Conservation (phyloP, 2,329 filamentous ascomycete genomes). For the Mycosphaerella arachidis region DNA sequence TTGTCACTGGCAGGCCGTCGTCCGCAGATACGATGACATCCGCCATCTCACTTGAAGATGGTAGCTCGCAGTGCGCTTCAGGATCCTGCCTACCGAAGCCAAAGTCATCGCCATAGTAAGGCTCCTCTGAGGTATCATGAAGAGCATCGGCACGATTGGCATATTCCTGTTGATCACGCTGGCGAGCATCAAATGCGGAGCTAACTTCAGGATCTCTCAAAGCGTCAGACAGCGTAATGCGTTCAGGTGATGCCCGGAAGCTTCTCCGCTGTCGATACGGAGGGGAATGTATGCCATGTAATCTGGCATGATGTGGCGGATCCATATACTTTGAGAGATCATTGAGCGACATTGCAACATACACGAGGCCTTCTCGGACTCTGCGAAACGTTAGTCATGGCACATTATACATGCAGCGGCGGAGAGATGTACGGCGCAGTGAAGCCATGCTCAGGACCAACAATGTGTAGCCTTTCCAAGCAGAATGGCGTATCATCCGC, state of each 20-base stretch:
- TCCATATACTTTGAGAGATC: conserved; percentile 56
- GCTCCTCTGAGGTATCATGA: conserved; percentile 16
- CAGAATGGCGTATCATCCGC: conserved; percentile 75
- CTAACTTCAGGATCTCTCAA: conserved; percentile 29
- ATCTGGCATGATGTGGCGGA: conserved; percentile 26
- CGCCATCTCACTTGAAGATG: conserved; percentile 13
- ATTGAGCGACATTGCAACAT: conserved; percentile 79
- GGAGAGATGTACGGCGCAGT: conserved; percentile 70
- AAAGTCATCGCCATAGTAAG: conserved; percentile 21
- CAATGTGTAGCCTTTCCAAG: conserved; percentile 81
- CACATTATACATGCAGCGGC: neutral
- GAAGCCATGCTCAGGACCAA: conserved; percentile 74
- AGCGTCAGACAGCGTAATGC: conserved; percentile 29
- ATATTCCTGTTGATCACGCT: conserved; percentile 8
- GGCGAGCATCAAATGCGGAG: conserved; percentile 15
- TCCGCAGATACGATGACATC: conserved; percentile 12
- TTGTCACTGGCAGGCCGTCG: conserved; percentile 21
- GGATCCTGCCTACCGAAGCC: conserved; percentile 20
- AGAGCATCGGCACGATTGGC: conserved; percentile 15
- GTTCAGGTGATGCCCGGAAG: conserved; percentile 26
- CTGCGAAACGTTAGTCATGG: conserved; percentile 46
- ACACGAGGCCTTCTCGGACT: conserved; percentile 87
- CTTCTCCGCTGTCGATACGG: conserved; percentile 22
- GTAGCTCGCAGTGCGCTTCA: conserved; percentile 28
- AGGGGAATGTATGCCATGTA: conserved; percentile 23